Percentiles rank a stretch among this genome's conserved stretches.
These are phyloP conservation scores for Populus hybrid DNA, from an alignment of 441 rosid species.

Conservation along the genomic window DNA sequence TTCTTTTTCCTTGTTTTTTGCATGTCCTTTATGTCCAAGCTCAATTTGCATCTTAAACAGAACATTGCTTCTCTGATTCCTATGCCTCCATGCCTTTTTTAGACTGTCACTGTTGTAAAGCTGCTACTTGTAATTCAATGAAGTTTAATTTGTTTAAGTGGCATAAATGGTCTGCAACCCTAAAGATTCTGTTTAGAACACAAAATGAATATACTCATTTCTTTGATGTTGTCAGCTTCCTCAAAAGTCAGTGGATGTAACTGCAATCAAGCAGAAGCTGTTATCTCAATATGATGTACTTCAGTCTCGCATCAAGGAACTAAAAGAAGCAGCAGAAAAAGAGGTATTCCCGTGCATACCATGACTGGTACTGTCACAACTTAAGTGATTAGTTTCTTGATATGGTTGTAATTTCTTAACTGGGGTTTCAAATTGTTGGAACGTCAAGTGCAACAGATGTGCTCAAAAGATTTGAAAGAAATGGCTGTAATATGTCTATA, in stretches of 20 bases:
- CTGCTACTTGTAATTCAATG: neutral
- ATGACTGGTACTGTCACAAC: slow-evolving; percentile 5
- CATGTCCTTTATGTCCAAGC: neutral
- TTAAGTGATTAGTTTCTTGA: neutral
- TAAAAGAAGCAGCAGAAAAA: slow-evolving; percentile 73
- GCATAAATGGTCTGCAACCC: neutral
- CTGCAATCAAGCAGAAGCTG: slow-evolving; percentile 75
- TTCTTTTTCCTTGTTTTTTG: neutral
- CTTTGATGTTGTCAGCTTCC: slow-evolving; percentile 66
- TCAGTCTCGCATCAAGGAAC: slow-evolving; percentile 81
- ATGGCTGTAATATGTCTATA: slow-evolving; percentile 2
- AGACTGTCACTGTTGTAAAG: neutral
- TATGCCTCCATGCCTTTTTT: neutral
- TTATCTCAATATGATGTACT: slow-evolving; percentile 81
- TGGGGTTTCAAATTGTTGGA: neutral
- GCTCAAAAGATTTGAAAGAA: neutral
- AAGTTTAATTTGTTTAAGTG: neutral
- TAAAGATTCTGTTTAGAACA: slow-evolving; percentile 9
- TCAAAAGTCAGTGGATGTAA: slow-evolving; percentile 61
- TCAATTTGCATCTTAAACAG: neutral
- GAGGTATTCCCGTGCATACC: slow-evolving; percentile 50
- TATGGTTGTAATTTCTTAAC: neutral
- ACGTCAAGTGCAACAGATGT: neutral
- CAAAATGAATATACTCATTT: slow-evolving; percentile 3
- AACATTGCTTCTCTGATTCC: neutral